Base-by-base conservation (phyloP, 257 asterid species). In the Vinca minor region DNA sequence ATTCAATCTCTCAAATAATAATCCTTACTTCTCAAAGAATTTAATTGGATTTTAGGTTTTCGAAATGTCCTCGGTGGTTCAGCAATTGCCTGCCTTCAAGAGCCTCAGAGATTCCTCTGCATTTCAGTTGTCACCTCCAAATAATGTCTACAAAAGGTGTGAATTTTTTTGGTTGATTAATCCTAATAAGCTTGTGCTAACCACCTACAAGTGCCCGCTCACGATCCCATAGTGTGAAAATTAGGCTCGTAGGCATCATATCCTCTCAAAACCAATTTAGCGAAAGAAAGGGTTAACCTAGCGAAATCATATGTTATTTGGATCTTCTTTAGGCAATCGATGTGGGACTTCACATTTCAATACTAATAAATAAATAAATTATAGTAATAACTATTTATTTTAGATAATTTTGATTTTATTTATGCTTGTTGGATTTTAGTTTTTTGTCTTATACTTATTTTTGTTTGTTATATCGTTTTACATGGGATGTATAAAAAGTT, bases 21-120 rank as follows among this genome's bases (percentile, higher is more conserved):
- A 41, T 21, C 49, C 38, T 17, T 62, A 2, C 26, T 12, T 14
- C 42, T 31, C 3, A n/a, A 28, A 50, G 52, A 45, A 57, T 20
- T 47, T 38, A n/a, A 38, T 25, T 15, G 47, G 32, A 42, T 26
- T 38, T 49, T 59, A 15, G 44, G 41, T 34, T 26, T 38, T 55
- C 18, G 53, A 64, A 46, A 71, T 71, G 75, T 42, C 75, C 17
- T 46, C 71, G 1, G 55, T 48, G 8, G 47, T 48, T 57, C 75
- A 71, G n/a, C 75, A 71, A 59, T 58, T 64, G 54, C 63, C 70
- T 39, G 60, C 75, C 48, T 59, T 71, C 47, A 71, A 64, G 32
- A 62, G 56, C 48, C 39, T 71, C 39, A 58, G 32, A 55, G 71
- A 57, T 54, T 71, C 71, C 8, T 38, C 47, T 38, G 61, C 71